Conservation (phyloP, 2,329 filamentous ascomycete species). For the Penicillium sp. region DNA sequence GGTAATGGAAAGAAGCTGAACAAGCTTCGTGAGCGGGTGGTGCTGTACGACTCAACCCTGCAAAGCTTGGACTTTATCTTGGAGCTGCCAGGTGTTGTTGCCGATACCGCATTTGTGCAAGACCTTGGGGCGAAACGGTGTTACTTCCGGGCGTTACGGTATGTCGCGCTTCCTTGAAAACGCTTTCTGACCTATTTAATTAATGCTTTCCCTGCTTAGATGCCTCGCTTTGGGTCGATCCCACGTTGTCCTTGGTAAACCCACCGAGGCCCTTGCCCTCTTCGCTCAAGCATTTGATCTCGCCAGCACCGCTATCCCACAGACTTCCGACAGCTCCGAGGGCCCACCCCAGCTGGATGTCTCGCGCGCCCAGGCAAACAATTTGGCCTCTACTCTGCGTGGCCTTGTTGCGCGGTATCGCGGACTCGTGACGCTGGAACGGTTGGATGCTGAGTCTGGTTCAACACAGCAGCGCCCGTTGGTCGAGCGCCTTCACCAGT, state of each 20-base stretch:
- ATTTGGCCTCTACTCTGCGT: constrained; percentile 65
- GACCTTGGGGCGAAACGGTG: constrained; percentile 77
- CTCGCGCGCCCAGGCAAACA: constrained; percentile 59
- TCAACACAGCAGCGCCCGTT: constrained; percentile 58
- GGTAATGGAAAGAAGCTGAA: constrained; percentile 75
- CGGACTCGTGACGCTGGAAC: constrained; percentile 81
- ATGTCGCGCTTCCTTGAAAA: constrained; percentile 36
- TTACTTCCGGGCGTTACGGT: constrained; percentile 91
- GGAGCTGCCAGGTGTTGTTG: constrained; percentile 85
- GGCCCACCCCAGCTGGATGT: constrained; percentile 71
- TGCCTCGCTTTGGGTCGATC: constrained; percentile 84
- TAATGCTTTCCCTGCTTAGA: constrained; percentile 47
- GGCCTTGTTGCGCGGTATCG: constrained; percentile 78
- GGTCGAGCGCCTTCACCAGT: constrained; percentile 74
- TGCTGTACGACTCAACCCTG: constrained; percentile 86
- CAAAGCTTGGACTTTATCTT: constrained; percentile 90
- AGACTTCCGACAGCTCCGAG: constrained; percentile 44
- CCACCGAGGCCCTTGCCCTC: constrained; percentile 81
- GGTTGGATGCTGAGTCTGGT: constrained; percentile 56
- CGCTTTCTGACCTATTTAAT: constrained; percentile 15
- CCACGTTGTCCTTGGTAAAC: constrained; percentile 72
- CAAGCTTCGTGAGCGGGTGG: constrained; percentile 80
- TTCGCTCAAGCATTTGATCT: constrained; percentile 72
- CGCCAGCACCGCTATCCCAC: constrained; percentile 54
- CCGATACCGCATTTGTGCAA: constrained; percentile 73